Percentiles rank a stretch among this genome's conserved stretches.
Evolutionary conservation across 805 yeast genomes (phyloP).

Genomic region (Debaryomyces maramus): DNA sequence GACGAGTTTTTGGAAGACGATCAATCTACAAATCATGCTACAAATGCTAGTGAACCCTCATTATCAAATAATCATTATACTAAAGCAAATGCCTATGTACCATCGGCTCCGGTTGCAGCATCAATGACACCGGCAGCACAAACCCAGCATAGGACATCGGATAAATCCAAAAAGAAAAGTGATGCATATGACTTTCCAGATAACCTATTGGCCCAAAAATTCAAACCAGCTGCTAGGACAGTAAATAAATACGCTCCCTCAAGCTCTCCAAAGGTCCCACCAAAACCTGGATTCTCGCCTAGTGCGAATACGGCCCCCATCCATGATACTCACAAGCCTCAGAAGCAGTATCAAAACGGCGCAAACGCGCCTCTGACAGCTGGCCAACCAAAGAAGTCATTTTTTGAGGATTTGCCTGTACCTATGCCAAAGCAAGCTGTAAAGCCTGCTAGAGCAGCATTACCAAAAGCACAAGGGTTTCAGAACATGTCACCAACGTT

Average conservation of each 20-base stretch:
- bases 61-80: neutral
- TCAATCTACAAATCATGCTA: neutral
- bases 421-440: constrained; percentile 26
- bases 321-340: neutral
- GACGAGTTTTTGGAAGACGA: constrained; percentile 41
- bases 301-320: neutral
- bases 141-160: neutral
- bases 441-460: constrained; percentile 31
- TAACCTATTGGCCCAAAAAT: constrained; percentile 45
- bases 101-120: neutral
- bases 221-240: constrained; percentile 41
- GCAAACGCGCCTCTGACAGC: constrained; percentile 4
- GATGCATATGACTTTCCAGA: constrained; percentile 78
- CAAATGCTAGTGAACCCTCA: neutral
- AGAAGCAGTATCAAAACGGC: neutral
- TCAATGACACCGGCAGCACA: neutral
- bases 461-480: constrained; percentile 17
- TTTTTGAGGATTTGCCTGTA: constrained; percentile 61
- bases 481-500: constrained; percentile 9
- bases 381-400: constrained; percentile 33
- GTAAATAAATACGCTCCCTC: constrained; percentile 21
- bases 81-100: neutral
- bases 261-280: neutral
- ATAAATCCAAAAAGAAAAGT: constrained; percentile 52
- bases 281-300: neutral